Evolutionary conservation across 2,329 filamentous ascomycete genomes (phyloP), one percentile per base, ranked within the genome.

Genomic region (Colletotrichum ledebouriae): DNA sequence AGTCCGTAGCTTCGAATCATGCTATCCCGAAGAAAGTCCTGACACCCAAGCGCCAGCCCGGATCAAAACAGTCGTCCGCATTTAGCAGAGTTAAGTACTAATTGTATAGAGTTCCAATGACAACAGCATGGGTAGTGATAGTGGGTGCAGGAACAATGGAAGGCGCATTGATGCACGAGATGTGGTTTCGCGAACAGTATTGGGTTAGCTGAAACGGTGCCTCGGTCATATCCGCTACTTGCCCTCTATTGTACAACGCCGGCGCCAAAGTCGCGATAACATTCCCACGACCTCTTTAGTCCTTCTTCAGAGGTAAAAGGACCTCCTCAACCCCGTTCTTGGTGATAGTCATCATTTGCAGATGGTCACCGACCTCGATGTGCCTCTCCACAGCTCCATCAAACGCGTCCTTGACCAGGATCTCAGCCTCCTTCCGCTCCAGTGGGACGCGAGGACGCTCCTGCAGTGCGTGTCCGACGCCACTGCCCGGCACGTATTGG

Each of bases 361-460:
- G 83, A 58, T 92, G 91, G 83, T 99, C 96, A 80, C 96, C 96
- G 71, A 99, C 97, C 86, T 99, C 96, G 74, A 99, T 99, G 84
- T 99, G 96, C 82, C 96, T 92, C 87, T 99, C 96, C 39, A 97
- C 95, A 4, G 97, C 96, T 79, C 95, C 97, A 71, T 97, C 97
- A 81, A 99, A 99, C 3, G 96, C 96, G 87, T 99, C 96, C 82
- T 95, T 93, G 74, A 99, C 95, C 75, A 99, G 79, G 72, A 92
- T 89, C 83, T 97, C 92, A 33, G 97, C 95, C 69, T 92, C 89
- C 62, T 87, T 82, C 76, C 89, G 86, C 33, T 90, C 85, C 76
- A 98, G 83, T 59, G 93, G 92, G 76, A 90, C 85, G 69, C 87
- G 86, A 78, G 89, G 86, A 73, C 91, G 87, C 81, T 92, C 88